Evolutionary conservation across 2,329 filamentous ascomycete species (phyloP).

Genomic region (Harringtonia lauricola): DNA sequence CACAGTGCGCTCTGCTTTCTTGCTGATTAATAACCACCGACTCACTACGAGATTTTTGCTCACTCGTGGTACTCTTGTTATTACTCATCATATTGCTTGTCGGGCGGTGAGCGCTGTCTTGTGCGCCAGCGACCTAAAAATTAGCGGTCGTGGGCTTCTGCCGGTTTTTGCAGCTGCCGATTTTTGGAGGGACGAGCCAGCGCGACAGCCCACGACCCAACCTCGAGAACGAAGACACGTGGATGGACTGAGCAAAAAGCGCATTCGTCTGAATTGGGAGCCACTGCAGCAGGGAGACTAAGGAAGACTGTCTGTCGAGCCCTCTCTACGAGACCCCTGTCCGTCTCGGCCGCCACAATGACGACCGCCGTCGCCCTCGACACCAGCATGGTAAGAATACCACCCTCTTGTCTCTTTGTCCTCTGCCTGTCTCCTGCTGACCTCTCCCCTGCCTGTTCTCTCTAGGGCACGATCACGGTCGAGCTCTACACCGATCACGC

Average conservation of each 20-base stretch:
- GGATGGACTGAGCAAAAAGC: no score
- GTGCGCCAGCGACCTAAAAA: not conserved
- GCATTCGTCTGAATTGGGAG: no score
- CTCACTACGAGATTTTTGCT: no score
- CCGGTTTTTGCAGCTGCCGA: not conserved
- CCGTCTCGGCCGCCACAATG: no score
- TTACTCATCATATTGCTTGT: not conserved
- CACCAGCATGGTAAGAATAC: conserved; percentile 62
- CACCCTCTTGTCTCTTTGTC: not conserved
- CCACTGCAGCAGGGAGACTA: not conserved
- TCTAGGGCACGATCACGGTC: conserved; percentile 67
- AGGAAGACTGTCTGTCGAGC: no score
- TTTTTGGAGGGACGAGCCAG: no score
- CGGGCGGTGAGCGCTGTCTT: not conserved
- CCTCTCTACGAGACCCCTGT: no score
- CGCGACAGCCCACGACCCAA: no score
- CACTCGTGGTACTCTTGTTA: no score
- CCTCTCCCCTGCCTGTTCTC: not conserved
- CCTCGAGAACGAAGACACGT: no score
- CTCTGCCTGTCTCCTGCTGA: not conserved
- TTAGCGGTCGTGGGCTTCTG: not conserved
- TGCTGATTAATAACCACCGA: no score
- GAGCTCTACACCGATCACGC: conserved; percentile 89
- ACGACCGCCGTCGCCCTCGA: conserved; percentile 70
- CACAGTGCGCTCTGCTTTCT: no score